Base-by-base conservation (phyloP, 1,139 yeast species). In the Candida sanyaensis region DNA sequence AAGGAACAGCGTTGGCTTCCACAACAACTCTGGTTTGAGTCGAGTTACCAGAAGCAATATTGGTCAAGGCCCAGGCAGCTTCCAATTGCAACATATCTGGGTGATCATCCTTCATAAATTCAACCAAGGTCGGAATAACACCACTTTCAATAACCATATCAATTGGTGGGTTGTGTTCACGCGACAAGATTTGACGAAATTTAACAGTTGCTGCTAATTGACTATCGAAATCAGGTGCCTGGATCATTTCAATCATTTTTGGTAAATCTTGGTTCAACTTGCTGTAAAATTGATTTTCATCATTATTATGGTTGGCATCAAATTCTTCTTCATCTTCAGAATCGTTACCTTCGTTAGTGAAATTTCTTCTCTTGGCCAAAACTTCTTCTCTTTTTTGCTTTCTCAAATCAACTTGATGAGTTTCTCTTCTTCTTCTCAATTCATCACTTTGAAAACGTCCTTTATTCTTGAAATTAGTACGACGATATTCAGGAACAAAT, bases 61-160 rank as follows among this genome's bases (percentile, higher is more conserved):
- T 93, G 48, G 99, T 95, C 61, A 93, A 80, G 17, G 99, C 98
- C 99, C 99, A 95, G 8, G 99, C 97, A 11, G 98, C 97, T 73
- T 93, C 99, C 63, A 93, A 83, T 70, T 93, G 99, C 59, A 95
- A 79, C 80, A 88, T 83, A 61, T 89, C 92, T 4, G 91, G 88
- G 64, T 86, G 89, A 45, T 82, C 80, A 47, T 86, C 84, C 52
- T 77, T 74, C 89, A 93, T 87, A 61, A 92, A 91, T 60, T 83
- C 85, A 47, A 95, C 97, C 66, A 93, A 82, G 48, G 85, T 83
- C 48, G 97, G 96, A 45, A 93, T 95, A 33, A 92, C 97, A 40
- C 98, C 98, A 49, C 92, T 80, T 64, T 89, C 86, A 57, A 95
- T 92, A 45, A 95, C 98, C 55, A 88, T 77, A 68, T 91, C 95